These are phyloP conservation scores for Phaffia australis DNA, from an alignment of 768 basidiomycete species.

Conservation along the genomic window DNA sequence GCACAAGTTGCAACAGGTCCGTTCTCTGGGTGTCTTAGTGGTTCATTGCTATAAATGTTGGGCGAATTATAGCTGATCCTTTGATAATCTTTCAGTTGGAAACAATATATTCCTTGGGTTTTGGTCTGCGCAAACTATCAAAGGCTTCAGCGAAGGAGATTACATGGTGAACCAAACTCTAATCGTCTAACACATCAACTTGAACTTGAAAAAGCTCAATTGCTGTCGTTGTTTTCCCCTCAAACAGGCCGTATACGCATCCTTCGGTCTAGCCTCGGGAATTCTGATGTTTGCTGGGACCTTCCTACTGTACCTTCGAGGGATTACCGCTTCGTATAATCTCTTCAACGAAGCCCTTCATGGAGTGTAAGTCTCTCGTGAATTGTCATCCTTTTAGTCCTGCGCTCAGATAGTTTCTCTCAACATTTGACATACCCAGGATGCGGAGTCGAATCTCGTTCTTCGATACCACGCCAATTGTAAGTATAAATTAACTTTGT, in stretches of 20 bases:
- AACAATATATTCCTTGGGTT: constrained; percentile 62
- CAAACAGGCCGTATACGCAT: neutral
- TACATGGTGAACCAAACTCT: constrained; percentile 55
- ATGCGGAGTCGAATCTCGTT: neutral
- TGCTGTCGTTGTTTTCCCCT: neutral
- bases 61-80: neutral
- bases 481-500: neutral
- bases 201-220: neutral
- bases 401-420: neutral
- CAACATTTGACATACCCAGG: constrained; percentile 12
- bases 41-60: neutral
- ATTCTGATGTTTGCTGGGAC: constrained; percentile 45
- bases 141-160: constrained; percentile 49
- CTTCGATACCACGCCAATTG: neutral
- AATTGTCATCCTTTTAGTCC: neutral
- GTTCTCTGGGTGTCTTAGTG: constrained; percentile 17
- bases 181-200: constrained; percentile 6
- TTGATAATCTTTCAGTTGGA: constrained; percentile 40
- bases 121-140: constrained; percentile 53
- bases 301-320: constrained; percentile 26
- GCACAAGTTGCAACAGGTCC: constrained; percentile 48
- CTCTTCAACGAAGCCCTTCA: constrained; percentile 51
- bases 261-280: constrained; percentile 45
- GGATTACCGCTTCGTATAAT: constrained; percentile 39
- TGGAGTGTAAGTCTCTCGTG: constrained; percentile 38